Percentiles rank a stretch among this genome's conserved stretches.
These are phyloP conservation scores for Metschnikowia reukaufii DNA, from an alignment of 805 yeast species.

Conservation along the genomic window DNA sequence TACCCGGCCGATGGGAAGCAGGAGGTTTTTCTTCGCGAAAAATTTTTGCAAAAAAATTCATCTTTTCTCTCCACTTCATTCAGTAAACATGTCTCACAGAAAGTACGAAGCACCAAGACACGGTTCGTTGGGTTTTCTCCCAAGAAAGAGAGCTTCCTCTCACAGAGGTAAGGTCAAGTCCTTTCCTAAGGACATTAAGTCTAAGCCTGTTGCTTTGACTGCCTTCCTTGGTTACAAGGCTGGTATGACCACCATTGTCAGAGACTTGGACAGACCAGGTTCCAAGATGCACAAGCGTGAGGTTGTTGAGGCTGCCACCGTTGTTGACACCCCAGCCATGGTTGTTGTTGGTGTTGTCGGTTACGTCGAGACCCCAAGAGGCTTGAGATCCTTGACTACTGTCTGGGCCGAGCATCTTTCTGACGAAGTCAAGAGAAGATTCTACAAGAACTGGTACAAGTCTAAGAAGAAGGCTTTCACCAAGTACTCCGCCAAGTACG, in stretches of 20 bases:
- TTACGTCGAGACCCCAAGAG: constrained; percentile 99
- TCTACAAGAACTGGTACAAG: constrained; percentile 99
- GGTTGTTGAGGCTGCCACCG: constrained; percentile 98
- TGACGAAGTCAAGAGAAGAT: constrained; percentile 99
- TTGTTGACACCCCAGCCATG: constrained; percentile 98
- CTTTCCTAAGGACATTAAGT: constrained; percentile 97
- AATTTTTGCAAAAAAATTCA: constrained; percentile 5
- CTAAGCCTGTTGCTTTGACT: constrained; percentile 97
- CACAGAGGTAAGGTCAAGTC: constrained; percentile 99
- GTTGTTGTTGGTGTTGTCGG: constrained; percentile 99
- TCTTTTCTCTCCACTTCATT: constrained; percentile 28
- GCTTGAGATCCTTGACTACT: constrained; percentile 98
- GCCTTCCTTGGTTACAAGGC: constrained; percentile 99
- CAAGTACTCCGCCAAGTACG: constrained; percentile 98
- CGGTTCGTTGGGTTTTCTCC: constrained; percentile 99
- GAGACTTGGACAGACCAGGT: constrained; percentile 99
- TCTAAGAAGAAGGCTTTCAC: constrained; percentile 99
- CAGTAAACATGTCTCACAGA: constrained; percentile 91
- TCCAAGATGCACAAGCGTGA: constrained; percentile 99
- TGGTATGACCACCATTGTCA: constrained; percentile 99
- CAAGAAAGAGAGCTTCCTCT: constrained; percentile 99
- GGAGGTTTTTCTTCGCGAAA: constrained; percentile 8
- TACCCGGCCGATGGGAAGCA: constrained; percentile 8
- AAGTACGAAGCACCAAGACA: constrained; percentile 99
- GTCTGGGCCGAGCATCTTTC: constrained; percentile 99